A percentile compares a stretch with the other conserved stretches of the same genome.
phyloP scores from a whole-genome alignment of 1,284 basidiomycete genomes.

The Pyrrhoderma lamaoense region DNA sequence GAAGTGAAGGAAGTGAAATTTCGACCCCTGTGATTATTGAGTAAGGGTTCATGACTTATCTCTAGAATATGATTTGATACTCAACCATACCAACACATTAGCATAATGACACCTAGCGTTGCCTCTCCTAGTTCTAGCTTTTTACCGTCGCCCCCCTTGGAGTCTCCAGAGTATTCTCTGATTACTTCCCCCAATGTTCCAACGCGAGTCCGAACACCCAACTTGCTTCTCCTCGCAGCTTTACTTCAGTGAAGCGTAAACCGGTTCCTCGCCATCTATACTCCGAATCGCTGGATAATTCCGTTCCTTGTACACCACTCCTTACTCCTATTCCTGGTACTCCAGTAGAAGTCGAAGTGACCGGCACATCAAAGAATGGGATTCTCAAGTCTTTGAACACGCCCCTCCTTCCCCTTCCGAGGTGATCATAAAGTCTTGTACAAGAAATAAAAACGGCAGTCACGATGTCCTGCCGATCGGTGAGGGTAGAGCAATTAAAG shows the following conservation, averaged over 20 bases:
- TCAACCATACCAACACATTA: background rate
- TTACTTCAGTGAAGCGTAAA: conserved; percentile 17
- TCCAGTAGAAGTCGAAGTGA: background rate
- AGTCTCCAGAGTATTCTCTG: conserved; percentile 6
- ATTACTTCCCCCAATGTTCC: conserved; percentile 8
- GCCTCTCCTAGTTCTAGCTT: conserved; percentile 7
- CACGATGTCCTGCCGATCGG: conserved; percentile 14
- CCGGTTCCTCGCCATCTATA: conserved; percentile 16
- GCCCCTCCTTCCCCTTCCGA: conserved; percentile 16
- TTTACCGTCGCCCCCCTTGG: conserved; percentile 12
- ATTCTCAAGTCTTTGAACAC: conserved; percentile 6
- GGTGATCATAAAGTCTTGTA: conserved; percentile 13
- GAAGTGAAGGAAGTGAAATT: conserved; percentile 1
- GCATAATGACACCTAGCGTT: conserved; percentile 12
- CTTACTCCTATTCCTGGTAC: conserved; percentile 5
- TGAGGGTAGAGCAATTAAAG: background rate
- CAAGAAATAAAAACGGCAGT: background rate
- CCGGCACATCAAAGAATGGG: background rate
- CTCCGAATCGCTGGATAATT: conserved; percentile 12
- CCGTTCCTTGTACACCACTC: conserved; percentile 11
- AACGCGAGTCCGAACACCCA: background rate
- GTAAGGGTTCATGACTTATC: background rate
- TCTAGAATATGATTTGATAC: background rate
- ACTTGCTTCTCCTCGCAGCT: conserved; percentile 14
- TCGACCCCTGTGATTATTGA: conserved; percentile 10